Base-by-base conservation (phyloP, 345 rosid species). In the Limnanthes douglasii region DNA sequence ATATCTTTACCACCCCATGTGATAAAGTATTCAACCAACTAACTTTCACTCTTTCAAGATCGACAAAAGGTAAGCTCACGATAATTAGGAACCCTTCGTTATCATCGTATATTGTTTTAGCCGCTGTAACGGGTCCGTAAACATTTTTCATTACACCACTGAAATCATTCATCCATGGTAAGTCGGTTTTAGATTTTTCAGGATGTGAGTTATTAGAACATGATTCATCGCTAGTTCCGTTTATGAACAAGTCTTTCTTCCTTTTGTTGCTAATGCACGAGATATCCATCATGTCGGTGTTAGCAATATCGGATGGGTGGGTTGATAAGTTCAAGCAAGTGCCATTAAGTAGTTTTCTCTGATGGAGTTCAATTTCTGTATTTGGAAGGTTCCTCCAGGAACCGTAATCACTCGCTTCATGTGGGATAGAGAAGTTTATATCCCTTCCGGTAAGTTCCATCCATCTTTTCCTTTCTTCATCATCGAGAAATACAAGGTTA, bases 371-470 rank as follows among this genome's bases (percentile, higher is more conserved):
- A 18, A 85, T 73, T 15, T 80, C 99, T 4, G 80, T 77, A 61
- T 56, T 84, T 3, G 94, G 96, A 37, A 92, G 78, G 48, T 67
- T 85, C 42, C 99, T 81, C 99, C 99, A 92, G 0, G 93, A 80
- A 43, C 88, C 56, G 39, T 75, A 92, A 53, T 78, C 99, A 45
- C 94, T 75, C 14, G 99, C 96, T 50, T 92, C 99, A 11, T 48
- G 25, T 34, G 88, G 80, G 48, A 92, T 53, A 7, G 73, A 53
- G 60, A 92, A 81, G 58, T 73, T 92, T 46, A 73, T 35, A 51
- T 92, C 99, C 47, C 94, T 64, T 15, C 96, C 96, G 0, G 99
- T 85, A 26, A 92, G 75, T 34, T 85, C 99, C 57, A 54, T 53
- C 99, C 96, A 92, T 51, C 88, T 68, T 62, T 76, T 92, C 56